Evolutionary conservation across 75 land plant species (phyloP).

Genomic region (Pinus taeda): DNA sequence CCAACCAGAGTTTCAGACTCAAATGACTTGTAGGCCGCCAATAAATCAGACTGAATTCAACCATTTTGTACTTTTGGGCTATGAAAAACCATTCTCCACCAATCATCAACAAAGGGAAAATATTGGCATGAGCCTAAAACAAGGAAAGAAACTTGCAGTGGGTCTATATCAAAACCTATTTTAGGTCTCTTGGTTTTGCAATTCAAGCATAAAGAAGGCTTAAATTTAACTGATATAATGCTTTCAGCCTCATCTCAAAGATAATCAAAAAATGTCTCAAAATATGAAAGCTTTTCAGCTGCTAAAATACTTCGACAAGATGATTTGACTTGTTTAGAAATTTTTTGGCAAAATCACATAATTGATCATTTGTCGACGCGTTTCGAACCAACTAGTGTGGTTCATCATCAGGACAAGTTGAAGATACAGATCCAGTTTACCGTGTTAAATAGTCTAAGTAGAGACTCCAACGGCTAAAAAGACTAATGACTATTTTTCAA

Average conservation of each 20-base stretch:
- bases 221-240: constrained; percentile 26
- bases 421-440: too few species aligned
- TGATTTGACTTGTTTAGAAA: constrained; percentile 43
- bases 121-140: constrained; percentile 35
- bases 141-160: constrained; percentile 18
- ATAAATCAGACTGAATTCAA: constrained; percentile 33
- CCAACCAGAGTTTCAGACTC: constrained; percentile 1
- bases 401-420: too few species aligned
- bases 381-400: too few species aligned
- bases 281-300: neutral
- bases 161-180: neutral
- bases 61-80: neutral
- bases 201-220: constrained; percentile 8
- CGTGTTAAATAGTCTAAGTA: too few species aligned
- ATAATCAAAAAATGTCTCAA: neutral
- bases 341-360: too few species aligned
- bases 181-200: constrained; percentile 21
- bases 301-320: constrained; percentile 16
- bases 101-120: constrained; percentile 18
- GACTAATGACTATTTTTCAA: too few species aligned
- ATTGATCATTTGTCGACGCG: too few species aligned
- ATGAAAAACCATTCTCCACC: neutral
- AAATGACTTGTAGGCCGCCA: constrained; percentile 55
- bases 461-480: too few species aligned
- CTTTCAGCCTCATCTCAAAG: neutral